Conservation (phyloP, 768 basidiomycete genomes). For the Leucosporidium scottii region DNA sequence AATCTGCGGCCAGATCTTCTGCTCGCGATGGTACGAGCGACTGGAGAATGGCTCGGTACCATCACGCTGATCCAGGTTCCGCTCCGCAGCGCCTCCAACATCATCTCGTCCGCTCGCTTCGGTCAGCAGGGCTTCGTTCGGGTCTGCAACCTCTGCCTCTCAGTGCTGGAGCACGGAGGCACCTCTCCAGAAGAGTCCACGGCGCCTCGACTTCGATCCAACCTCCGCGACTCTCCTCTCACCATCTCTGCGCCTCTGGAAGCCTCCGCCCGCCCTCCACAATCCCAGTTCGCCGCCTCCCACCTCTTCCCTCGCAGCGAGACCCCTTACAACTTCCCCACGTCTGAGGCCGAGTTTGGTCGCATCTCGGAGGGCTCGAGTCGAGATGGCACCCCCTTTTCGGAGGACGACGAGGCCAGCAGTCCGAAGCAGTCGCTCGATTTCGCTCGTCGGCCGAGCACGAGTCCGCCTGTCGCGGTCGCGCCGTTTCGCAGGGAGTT, state of each 20-base stretch:
- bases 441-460: slow-evolving; percentile 12
- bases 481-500: slow-evolving; percentile 40
- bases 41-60: no score
- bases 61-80: neutral
- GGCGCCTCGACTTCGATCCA: slow-evolving; percentile 35
- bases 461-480: slow-evolving; percentile 23
- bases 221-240: slow-evolving; percentile 34
- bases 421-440: slow-evolving; percentile 32
- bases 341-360: slow-evolving; percentile 6
- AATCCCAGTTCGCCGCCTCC: slow-evolving; percentile 81
- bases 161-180: slow-evolving; percentile 77
- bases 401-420: slow-evolving; percentile 19
- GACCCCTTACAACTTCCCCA: neutral
- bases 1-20: slow-evolving; percentile 82
- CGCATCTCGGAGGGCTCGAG: slow-evolving; percentile 1
- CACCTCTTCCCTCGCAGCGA: slow-evolving; percentile 57
- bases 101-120: slow-evolving; percentile 87
- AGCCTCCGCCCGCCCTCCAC: slow-evolving; percentile 48
- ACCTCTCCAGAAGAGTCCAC: neutral
- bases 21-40: slow-evolving; percentile 83
- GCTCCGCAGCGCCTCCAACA: slow-evolving; percentile 62
- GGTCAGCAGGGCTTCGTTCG: slow-evolving; percentile 92
- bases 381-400: neutral
- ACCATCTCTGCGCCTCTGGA: slow-evolving; percentile 49
- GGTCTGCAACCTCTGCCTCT: slow-evolving; percentile 91